A percentile compares a stretch with the other conserved stretches of the same genome.
Evolutionary conservation across 305 asterid species (phyloP).

Genomic region (Fraxinus albicans): DNA sequence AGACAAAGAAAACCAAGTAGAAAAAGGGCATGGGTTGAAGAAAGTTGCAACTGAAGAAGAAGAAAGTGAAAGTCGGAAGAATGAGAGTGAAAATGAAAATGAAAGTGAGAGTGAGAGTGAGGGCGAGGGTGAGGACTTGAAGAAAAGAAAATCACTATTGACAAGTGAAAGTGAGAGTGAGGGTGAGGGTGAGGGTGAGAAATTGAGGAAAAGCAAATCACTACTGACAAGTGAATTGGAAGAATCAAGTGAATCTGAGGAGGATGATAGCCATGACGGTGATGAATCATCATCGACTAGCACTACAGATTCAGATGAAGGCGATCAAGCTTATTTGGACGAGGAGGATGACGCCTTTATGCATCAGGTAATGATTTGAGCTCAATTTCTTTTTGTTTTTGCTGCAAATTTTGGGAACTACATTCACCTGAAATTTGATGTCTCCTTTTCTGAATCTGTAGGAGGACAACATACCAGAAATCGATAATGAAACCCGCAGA

Average conservation of each 20-base stretch:
- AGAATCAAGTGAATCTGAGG: conserved; percentile 4
- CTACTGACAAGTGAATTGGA: background rate
- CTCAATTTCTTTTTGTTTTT: background rate
- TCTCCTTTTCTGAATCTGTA: conserved; percentile 24
- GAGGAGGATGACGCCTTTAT: conserved; percentile 60
- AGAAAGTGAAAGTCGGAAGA: conserved; percentile 24
- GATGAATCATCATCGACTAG: conserved; percentile 51
- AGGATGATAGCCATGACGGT: conserved; percentile 31
- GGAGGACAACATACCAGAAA: conserved; percentile 72
- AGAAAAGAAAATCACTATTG: background rate
- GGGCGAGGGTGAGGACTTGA: conserved; percentile 27
- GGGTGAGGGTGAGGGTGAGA: conserved; percentile 16
- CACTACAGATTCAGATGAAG: conserved; percentile 50
- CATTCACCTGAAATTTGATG: background rate
- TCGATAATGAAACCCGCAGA: conserved; percentile 75
- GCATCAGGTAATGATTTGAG: conserved; percentile 33
- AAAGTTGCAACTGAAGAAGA: conserved; percentile 19
- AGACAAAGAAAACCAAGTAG: conserved; percentile 21
- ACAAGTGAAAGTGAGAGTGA: conserved; percentile 1
- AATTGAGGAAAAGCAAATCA: conserved; percentile 7
- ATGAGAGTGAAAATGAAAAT: conserved; percentile 4
- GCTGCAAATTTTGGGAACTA: background rate
- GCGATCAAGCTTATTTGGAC: conserved; percentile 25
- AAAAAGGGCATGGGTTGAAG: background rate
- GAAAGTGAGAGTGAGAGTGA: conserved; percentile 8